Conservation (phyloP, 2,329 filamentous ascomycete genomes). For the Talaromyces marneffei region DNA sequence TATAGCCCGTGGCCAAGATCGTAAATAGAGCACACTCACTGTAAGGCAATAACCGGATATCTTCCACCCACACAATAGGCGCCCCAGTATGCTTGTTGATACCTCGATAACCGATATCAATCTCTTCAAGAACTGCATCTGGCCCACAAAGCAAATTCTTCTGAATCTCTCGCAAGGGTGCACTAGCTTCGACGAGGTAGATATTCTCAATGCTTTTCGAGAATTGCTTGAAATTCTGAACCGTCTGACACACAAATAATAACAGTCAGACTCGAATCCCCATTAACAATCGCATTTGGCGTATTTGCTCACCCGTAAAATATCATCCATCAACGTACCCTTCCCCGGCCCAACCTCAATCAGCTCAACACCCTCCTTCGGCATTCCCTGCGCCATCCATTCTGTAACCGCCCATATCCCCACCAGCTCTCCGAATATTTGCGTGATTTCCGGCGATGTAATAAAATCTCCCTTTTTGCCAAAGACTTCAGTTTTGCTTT, state of each 20-base stretch:
- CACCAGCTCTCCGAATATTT: slow-evolving; percentile 90
- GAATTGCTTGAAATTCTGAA: slow-evolving; percentile 75
- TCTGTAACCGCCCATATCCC: slow-evolving; percentile 94
- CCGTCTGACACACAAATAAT: slow-evolving; percentile 53
- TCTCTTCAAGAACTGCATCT: slow-evolving; percentile 61
- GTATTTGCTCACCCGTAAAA: slow-evolving; percentile 65
- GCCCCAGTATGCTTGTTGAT: slow-evolving; percentile 67
- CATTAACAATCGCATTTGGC: too few relatives aligned
- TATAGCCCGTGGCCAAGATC: background rate
- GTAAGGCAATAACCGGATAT: slow-evolving; percentile 73
- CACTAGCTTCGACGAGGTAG: slow-evolving; percentile 91
- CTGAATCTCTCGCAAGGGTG: slow-evolving; percentile 69
- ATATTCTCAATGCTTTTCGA: slow-evolving; percentile 73
- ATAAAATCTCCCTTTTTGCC: slow-evolving; percentile 93
- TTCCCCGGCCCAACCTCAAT: slow-evolving; percentile 92
- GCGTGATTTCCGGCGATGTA: slow-evolving; percentile 94
- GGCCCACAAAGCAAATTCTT: slow-evolving; percentile 74
- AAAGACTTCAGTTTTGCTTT: slow-evolving; percentile 74
- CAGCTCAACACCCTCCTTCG: slow-evolving; percentile 68
- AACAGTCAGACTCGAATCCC: background rate
- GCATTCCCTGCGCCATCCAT: slow-evolving; percentile 86
- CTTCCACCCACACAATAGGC: slow-evolving; percentile 85
- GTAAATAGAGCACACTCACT: slow-evolving; percentile 40
- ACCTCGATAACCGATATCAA: slow-evolving; percentile 66
- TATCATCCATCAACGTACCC: slow-evolving; percentile 95